Evolutionary conservation across 768 basidiomycete species (phyloP), one percentile per base, ranked within the genome.

Genomic region (Hirschioporus abietinus): DNA sequence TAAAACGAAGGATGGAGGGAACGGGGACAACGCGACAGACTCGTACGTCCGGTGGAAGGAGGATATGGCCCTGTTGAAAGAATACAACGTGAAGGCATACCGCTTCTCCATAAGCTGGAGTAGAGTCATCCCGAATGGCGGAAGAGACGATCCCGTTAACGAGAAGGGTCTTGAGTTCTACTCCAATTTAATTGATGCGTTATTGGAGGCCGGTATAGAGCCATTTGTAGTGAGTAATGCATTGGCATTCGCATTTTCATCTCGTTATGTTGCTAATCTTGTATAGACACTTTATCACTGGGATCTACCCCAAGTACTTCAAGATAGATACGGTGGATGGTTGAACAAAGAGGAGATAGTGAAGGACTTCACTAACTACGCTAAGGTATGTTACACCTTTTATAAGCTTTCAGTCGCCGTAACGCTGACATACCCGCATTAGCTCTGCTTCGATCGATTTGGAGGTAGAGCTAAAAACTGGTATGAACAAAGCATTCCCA

Each of bases 61-160:
- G 63, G 83, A 84, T 71, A 71, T 84, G 36, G 76, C 75, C 27
- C 76, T 85, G 9, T 74, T 86, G 69, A 80, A 79, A 65, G 71
- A 76, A 12, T 79, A 83, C 58, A 82, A 82, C 17, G 81, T 80
- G 20, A 81, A 81, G 60, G 76, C 81, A 17, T 85, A 84, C 70
- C 76, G 84, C 17, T 85, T 86, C 73, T 84, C 83, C 15, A 72
- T 86, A 65, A 75, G 81, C 7, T 86, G 85, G 85, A 78, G 81
- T n/a, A 72, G 85, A n/a, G 76, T 85, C 65, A 82, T 86, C 62
- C 85, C 85, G 7, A 68, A 75, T 1, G 82, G 83, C 5, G 82
- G 82, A 4, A 72, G 78, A 0, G 72, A 80, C 66, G 83, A 83
- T 67, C 76, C 80, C 0, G 72, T 86, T 65, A 86, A 82, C 70